Base-by-base conservation (phyloP, 495 filamentous ascomycete genomes). In the Choiromyces venosus region DNA sequence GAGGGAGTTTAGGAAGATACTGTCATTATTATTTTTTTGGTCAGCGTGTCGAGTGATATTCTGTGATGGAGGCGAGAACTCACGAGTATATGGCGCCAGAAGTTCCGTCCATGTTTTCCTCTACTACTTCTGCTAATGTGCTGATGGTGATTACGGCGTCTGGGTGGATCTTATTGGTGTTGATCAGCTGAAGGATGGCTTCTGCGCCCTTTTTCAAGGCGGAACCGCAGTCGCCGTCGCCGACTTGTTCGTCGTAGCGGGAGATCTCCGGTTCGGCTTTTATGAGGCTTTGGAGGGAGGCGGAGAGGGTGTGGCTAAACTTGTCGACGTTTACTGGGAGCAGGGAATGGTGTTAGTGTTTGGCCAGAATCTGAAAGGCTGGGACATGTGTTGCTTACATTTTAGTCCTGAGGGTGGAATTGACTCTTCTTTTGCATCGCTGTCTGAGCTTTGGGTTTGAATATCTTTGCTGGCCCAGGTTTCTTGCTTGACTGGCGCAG, bases 141-240 rank as follows among this genome's bases (percentile, higher is more conserved):
- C 89, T 86, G 21, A 98, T 84, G 37, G 93, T 89, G 39, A 89
- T 80, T 10, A 93, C 89, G 10, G 87, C 86, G 77, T 99, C 95
- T 29, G 89, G 87, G 0, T 86, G 86, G 1, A 90, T 81, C 35
- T 87, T 83, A 3, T 84, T 84, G 67, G 84, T 82, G 8, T 87
- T 82, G 38, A 96, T 82, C 77, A 93, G 85, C 33, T 86, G 86
- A 16, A 93, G 83, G 64, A 97, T 86, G 29, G 92, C 92, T 86
- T 97, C 93, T 40, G 95, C 95, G 35, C 95, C 95, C 69, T 93
- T 88, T 84, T 92, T 93, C 52, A 99, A 85, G 0, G 93, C 93
- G 38, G 93, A 90, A 1, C 95, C 95, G 82, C 95, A 99, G 83
- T 99, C 95, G 61, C 95, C 95, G 82, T 99, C 95, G 67, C 95